These are phyloP conservation scores for Hypoxylon sp. DNA, from an alignment of 2,329 filamentous ascomycete species.

Conservation along the genomic window DNA sequence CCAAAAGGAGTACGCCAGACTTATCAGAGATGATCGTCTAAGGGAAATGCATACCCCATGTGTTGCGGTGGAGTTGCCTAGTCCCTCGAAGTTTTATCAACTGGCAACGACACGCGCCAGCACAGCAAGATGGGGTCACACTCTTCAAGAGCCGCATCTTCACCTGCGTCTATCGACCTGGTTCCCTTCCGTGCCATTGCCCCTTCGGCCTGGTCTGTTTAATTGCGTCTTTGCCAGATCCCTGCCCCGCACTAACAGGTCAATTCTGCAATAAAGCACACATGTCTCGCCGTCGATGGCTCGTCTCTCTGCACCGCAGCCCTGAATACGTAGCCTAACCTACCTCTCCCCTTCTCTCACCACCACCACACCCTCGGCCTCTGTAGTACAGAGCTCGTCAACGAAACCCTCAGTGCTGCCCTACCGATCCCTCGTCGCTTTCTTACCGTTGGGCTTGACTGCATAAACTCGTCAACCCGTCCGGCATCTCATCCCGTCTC, in stretches of 20 bases:
- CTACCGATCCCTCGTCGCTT: slow-evolving; percentile 45
- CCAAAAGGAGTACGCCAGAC: slow-evolving; percentile 47
- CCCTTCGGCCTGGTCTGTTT: slow-evolving; percentile 48
- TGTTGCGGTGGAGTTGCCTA: slow-evolving; percentile 69
- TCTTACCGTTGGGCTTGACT: slow-evolving; percentile 60
- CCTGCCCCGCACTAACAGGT: slow-evolving; percentile 60
- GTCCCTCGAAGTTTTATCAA: slow-evolving; percentile 72
- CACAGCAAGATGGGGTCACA: slow-evolving; percentile 83
- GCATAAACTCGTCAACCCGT: slow-evolving; percentile 52
- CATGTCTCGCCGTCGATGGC: slow-evolving; percentile 66
- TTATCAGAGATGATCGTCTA: slow-evolving; percentile 59
- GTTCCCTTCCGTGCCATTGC: slow-evolving; percentile 43
- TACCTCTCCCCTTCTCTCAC: slow-evolving; percentile 53
- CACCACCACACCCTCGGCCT: slow-evolving; percentile 48
- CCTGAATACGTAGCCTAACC: slow-evolving; percentile 58
- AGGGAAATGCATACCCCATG: slow-evolving; percentile 58
- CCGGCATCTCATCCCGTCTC: slow-evolving; percentile 46
- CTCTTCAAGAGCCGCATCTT: slow-evolving; percentile 72
- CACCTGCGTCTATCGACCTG: slow-evolving; percentile 66
- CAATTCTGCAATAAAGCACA: slow-evolving; percentile 70
- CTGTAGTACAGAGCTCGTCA: slow-evolving; percentile 51
- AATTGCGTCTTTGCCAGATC: slow-evolving; percentile 54
- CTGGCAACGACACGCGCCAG: slow-evolving; percentile 87
- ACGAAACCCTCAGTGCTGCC: slow-evolving; percentile 45
- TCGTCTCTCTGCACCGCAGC: slow-evolving; percentile 58